Base-by-base conservation (phyloP, 352 stramenopile genomes). In the Salisapilia sapeloensis region DNA sequence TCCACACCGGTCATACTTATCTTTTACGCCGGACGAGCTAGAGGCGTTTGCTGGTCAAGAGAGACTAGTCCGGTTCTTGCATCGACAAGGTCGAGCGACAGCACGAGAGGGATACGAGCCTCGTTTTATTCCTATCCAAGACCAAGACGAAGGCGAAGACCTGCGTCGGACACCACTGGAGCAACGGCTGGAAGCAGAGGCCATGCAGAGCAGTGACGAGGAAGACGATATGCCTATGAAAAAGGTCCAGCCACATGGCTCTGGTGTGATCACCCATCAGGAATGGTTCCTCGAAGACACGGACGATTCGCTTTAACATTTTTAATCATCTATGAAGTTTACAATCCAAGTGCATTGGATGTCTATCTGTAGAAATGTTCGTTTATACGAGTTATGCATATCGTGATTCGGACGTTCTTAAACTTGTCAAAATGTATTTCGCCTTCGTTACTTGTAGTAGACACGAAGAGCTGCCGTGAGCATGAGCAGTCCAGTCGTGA, bases 211-310 rank as follows among this genome's bases (percentile, higher is more conserved):
- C 13, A 57, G 31, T 1, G 50, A 61, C 38, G 45, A 56, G 44
- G 52, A 53, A 2, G 41, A 47, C 0, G 43, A 46, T 10, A 22
- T 29, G 65, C 55, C 40, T 48, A 58, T 33, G 48, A 55, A 18
- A 29, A 50, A 50, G 35, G 13, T 28, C n/a, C n/a, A n/a, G 13
- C 59, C 58, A 24, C 56, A 67, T 25, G 32, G 47, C 19, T 56
- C 52, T 4, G 58, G 55, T 13, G 52, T 34, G 22, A 38, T 72
- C 6, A 60, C 58, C 3, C 58, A 72, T 42, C 45, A 44, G 2
- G 55, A 72, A 39, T 72, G 58, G 58, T 72, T 72, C 46, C 38
- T 51, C 9, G 25, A 44, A 11, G 38, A 48, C 13, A n/a, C n/a
- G n/a, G n/a, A n/a, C n/a, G n/a, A n/a, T n/a, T n/a, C n/a, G n/a